phyloP scores from a whole-genome alignment of 345 rosid species.

The Erodium maritimum region DNA sequence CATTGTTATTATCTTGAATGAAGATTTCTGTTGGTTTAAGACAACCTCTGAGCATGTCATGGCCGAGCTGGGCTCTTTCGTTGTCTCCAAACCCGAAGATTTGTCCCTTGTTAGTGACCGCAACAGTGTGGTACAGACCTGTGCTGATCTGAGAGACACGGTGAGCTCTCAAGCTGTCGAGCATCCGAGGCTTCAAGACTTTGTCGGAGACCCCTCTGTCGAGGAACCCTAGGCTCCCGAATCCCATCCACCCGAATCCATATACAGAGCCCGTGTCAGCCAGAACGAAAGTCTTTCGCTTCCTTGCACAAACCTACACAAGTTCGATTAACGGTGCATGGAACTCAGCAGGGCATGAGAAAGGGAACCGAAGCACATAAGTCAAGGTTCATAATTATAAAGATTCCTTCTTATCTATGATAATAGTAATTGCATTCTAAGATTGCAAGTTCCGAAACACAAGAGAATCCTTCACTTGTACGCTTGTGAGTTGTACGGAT shows the following conservation, averaged over 20 bases:
- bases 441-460: too few species aligned
- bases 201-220: slow-evolving; percentile 67
- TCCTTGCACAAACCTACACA: slow-evolving; percentile 84
- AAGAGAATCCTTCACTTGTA: too few species aligned
- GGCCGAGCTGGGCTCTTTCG: slow-evolving; percentile 88
- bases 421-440: too few species aligned
- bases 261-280: slow-evolving; percentile 59
- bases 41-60: slow-evolving; percentile 58
- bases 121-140: slow-evolving; percentile 82
- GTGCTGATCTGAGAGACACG: slow-evolving; percentile 79
- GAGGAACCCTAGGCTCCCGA: slow-evolving; percentile 86
- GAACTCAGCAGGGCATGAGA: too few species aligned
- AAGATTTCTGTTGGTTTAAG: slow-evolving; percentile 80
- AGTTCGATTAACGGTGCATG: too few species aligned
- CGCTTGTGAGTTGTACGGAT: too few species aligned
- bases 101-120: slow-evolving; percentile 49
- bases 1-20: slow-evolving; percentile 21
- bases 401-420: too few species aligned
- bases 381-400: too few species aligned
- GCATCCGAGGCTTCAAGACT: slow-evolving; percentile 56
- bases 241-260: slow-evolving; percentile 88
- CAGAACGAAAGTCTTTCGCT: slow-evolving; percentile 85
- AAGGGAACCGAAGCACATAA: too few species aligned
- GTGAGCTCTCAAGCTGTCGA: slow-evolving; percentile 58
- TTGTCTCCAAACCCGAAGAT: slow-evolving; percentile 89